Evolutionary conservation across 1,284 basidiomycete species (phyloP).

Genomic region (Cystobasidiaceae sp.): DNA sequence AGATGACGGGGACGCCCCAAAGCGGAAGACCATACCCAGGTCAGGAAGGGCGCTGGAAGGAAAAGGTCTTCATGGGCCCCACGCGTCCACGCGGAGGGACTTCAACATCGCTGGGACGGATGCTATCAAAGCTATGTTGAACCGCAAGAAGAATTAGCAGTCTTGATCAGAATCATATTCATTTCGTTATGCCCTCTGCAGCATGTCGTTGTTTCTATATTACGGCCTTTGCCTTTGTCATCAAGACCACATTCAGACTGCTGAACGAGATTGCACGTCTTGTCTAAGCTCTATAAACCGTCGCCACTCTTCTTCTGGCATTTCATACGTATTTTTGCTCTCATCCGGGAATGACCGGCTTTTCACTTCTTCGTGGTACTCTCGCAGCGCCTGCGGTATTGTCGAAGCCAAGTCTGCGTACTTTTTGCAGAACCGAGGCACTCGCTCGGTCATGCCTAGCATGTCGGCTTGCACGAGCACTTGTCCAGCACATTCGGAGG

Average conservation of each 20-base stretch:
- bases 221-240: too few relatives aligned
- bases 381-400: slow-evolving; percentile 53
- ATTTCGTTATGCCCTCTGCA: too few relatives aligned
- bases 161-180: too few relatives aligned
- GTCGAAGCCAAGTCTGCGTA: slow-evolving; percentile 66
- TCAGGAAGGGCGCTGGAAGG: slow-evolving; percentile 30
- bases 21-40: slow-evolving; percentile 18
- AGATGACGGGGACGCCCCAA: background rate
- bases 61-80: slow-evolving; percentile 17
- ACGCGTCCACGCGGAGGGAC: slow-evolving; percentile 7
- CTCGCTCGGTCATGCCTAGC: slow-evolving; percentile 63
- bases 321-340: slow-evolving; percentile 68
- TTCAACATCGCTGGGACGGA: slow-evolving; percentile 30
- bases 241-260: too few relatives aligned
- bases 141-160: background rate
- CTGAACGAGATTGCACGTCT: too few relatives aligned
- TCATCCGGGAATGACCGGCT: slow-evolving; percentile 67
- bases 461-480: slow-evolving; percentile 92
- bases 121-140: slow-evolving; percentile 1
- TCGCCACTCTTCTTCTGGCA: slow-evolving; percentile 68
- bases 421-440: slow-evolving; percentile 77
- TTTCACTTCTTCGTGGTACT: slow-evolving; percentile 69
- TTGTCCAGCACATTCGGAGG: slow-evolving; percentile 76
- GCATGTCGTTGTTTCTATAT: too few relatives aligned
- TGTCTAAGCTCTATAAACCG: slow-evolving; percentile 51